These are phyloP conservation scores for Tylopilus cervinicoccineus DNA, from an alignment of 768 basidiomycete species.

Conservation along the genomic window DNA sequence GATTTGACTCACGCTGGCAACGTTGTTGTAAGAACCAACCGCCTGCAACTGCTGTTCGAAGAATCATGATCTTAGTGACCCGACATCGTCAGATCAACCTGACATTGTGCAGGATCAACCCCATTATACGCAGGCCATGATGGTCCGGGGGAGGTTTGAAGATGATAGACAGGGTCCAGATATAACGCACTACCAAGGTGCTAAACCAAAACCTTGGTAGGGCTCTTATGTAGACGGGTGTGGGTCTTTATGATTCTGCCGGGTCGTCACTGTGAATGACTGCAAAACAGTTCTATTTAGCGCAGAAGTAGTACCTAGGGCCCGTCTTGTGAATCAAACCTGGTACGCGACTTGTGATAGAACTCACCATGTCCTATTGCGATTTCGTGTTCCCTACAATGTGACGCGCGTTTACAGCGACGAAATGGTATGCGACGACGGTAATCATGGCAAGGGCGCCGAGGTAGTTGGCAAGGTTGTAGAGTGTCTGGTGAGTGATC, in stretches of 20 bases:
- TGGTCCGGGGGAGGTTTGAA: slow-evolving; percentile 11
- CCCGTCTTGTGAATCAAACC: not conserved
- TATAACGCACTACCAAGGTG: slow-evolving; percentile 15
- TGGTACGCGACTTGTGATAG: not conserved
- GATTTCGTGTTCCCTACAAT: slow-evolving; percentile 27
- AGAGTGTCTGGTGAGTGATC: slow-evolving; percentile 80
- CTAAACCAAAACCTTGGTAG: slow-evolving; percentile 12
- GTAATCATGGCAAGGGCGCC: slow-evolving; percentile 84
- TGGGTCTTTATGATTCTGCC: too few relatives aligned
- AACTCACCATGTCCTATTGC: slow-evolving; percentile 11
- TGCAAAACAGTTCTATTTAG: not conserved
- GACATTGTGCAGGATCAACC: slow-evolving; percentile 19
- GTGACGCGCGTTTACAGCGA: slow-evolving; percentile 75
- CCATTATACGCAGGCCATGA: slow-evolving; percentile 9
- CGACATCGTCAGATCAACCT: not conserved
- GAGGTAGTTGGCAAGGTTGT: slow-evolving; percentile 76
- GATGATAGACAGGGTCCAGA: slow-evolving; percentile 4
- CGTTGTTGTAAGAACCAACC: slow-evolving; percentile 6
- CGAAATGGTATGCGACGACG: slow-evolving; percentile 85
- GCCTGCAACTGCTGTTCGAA: slow-evolving; percentile 17
- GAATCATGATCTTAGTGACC: slow-evolving; percentile 1
- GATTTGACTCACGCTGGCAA: not conserved
- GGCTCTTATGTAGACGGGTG: not conserved
- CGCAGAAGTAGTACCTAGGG: not conserved
- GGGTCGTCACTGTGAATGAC: not conserved